Base-by-base conservation (phyloP, 768 basidiomycete species). In the Guyanaporus albipodus region DNA sequence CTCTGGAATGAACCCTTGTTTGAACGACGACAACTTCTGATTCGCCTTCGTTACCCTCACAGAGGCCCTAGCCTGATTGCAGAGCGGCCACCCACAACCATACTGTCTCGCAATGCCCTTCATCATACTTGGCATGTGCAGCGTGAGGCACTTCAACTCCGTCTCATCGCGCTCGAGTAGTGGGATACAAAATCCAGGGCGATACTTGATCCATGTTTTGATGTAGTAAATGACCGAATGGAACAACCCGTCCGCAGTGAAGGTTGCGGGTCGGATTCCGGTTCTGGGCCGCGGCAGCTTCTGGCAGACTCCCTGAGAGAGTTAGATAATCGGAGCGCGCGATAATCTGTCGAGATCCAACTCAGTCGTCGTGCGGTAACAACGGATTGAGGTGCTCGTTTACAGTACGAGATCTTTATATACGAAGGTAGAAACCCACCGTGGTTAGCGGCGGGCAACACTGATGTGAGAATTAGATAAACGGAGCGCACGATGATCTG, bases 1-100 rank as follows among this genome's bases (percentile, higher is more conserved):
- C 57, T 84, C 71, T 6, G 80, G 81, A 49, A 93, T 85, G 63
- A 95, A 89, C 1, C 90, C 89, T 39, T 77, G 78, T 62, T 91
- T 89, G 54, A 91, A 90, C 7, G 70, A 66, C 10, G 73, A 66
- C n/a, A n/a, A n/a, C n/a, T n/a, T n/a, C n/a, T n/a, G n/a, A n/a
- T n/a, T n/a, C n/a, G n/a, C n/a, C n/a, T n/a, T 70, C 42, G 68
- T 71, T 9, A 88, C 76, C 23, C 80, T 78, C 57, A 75, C 78
- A 2, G 72, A 78, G 4, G 81, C 85, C 54, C 73, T 73, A 51
- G 77, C 70, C 48, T 90, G 63, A 53, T 75, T 68, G 44, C 64
- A 63, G 34, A 74, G 56, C 2, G 71, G 70, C 48, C 61, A 66
- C 23, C 49, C 19, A 42, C 55, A 53, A 12, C 45, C 17, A 14